Base-by-base conservation (phyloP, 1,284 basidiomycete species). In the Ganoderma sp. region DNA sequence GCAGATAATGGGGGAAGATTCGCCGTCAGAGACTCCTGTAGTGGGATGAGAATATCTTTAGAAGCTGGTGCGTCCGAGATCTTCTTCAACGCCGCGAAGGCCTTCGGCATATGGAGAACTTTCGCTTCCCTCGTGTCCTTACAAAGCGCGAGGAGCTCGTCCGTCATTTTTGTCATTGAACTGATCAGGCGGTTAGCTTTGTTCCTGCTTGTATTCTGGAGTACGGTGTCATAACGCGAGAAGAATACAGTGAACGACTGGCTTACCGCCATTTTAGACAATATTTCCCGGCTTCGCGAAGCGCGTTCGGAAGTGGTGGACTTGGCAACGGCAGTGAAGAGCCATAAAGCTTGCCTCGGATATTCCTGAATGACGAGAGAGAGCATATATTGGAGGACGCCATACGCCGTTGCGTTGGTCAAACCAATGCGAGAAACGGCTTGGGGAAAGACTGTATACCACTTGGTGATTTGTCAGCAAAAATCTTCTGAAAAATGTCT, bases 361-460 rank as follows among this genome's bases (percentile, higher is more conserved):
- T 96, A 97, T 65, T 90, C 88, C 64, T 85, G 80, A 15, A 99
- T 85, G 50, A 99, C 94, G 22, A 80, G 82, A 12, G 84, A 80
- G 71, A 99, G 95, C 50, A 99, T 87, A 66, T 81, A 83, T 1
- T 88, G 84, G 19, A 99, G 81, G 17, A 90, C 81, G 0, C 79
- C 78, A 76, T 88, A 93, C 1, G 97, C 92, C 1, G 84, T 84
- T n/a, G 81, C 75, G 75, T 95, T 93, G 19, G 81, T 82, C 75
- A 99, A 95, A 22, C 92, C 93, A 43, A 99, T 93, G 10, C 98
- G 90, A 32, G 98, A 99, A 12, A 98, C 94, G 67, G 99, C 93
- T 83, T 99, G 98, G 8, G 98, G 96, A 73, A 99, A 96, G 0
- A 97, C 97, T 0, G 94, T 97, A 73, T 93, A 93, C 95, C 97